Evolutionary conservation across 2,329 filamentous ascomycete genomes (phyloP).

Genomic region (Zymoseptoria ardabiliae): DNA sequence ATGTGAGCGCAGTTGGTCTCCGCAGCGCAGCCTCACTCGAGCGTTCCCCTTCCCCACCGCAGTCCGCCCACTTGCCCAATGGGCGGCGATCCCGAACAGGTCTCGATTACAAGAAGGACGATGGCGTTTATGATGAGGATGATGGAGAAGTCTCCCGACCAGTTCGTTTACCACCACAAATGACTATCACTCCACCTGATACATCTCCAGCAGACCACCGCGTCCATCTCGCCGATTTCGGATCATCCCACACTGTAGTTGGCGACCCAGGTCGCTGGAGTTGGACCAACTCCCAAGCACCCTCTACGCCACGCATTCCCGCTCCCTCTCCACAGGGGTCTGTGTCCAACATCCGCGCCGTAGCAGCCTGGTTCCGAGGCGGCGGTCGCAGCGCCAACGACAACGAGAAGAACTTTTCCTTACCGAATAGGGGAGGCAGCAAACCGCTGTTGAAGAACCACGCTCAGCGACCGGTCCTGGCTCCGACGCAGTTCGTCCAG

Average conservation of each 20-base stretch:
- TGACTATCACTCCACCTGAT: neutral
- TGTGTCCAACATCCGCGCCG: conserved; percentile 1
- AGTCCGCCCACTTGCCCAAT: neutral
- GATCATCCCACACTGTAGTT: neutral
- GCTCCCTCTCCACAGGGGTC: conserved; percentile 3
- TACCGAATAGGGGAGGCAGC: neutral
- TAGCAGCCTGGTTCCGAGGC: conserved; percentile 7
- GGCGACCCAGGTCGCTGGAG: conserved; percentile 17
- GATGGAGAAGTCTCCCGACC: neutral
- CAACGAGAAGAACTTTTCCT: neutral
- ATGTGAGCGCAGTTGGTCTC: neutral
- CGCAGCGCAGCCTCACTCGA: neutral
- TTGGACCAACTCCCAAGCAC: conserved; percentile 25
- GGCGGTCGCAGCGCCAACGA: neutral
- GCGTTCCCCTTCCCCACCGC: neutral
- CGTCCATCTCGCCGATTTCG: neutral
- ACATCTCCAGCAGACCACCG: neutral
- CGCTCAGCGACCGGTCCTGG: conserved; percentile 6
- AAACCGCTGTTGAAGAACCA: conserved; percentile 13
- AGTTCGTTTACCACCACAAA: neutral
- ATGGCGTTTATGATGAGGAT: neutral
- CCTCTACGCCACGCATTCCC: conserved; percentile 19
- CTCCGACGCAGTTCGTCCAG: neutral
- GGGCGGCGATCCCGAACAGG: neutral
- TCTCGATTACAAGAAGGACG: neutral